A percentile compares a stretch with the other conserved stretches of the same genome.
Conservation (phyloP, 2,329 filamentous ascomycete species). For the Sordariomycetes sp. region DNA sequence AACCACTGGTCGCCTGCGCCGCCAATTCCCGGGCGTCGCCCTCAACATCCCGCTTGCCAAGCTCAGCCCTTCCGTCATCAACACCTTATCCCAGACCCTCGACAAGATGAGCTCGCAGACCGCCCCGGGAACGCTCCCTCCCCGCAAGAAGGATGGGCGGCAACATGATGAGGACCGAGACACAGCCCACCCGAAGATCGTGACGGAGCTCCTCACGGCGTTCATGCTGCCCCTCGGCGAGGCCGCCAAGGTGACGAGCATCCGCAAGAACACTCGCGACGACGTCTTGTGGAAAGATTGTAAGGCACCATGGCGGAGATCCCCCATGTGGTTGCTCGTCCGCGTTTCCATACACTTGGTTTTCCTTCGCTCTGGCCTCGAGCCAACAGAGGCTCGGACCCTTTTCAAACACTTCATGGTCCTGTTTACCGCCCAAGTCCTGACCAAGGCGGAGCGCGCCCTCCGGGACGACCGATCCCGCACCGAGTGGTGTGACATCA, state of each 20-base stretch:
- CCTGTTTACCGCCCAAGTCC: slow-evolving; percentile 26
- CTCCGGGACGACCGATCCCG: slow-evolving; percentile 1
- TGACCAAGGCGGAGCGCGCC: slow-evolving; percentile 13
- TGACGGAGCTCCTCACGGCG: slow-evolving; percentile 35
- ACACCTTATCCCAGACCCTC: slow-evolving; percentile 12
- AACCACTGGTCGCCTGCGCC: slow-evolving; percentile 17
- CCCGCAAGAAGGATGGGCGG: slow-evolving; percentile 23
- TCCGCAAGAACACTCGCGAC: slow-evolving; percentile 43
- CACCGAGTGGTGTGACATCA: slow-evolving; percentile 12
- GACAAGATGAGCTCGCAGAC: slow-evolving; percentile 17
- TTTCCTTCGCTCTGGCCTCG: slow-evolving; percentile 5
- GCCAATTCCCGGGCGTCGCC: slow-evolving; percentile 16
- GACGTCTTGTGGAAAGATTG: slow-evolving; percentile 32
- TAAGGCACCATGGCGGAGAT: slow-evolving; percentile 34
- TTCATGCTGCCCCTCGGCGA: slow-evolving; percentile 26
- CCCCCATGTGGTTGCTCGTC: slow-evolving; percentile 43
- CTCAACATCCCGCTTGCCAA: slow-evolving; percentile 9
- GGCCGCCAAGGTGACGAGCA: slow-evolving; percentile 11
- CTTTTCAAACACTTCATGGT: slow-evolving; percentile 42
- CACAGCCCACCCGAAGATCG: slow-evolving; percentile 33
- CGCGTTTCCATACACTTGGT: slow-evolving; percentile 36
- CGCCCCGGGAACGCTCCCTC: slow-evolving; percentile 8
- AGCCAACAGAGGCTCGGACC: background rate
- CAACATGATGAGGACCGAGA: slow-evolving; percentile 32
- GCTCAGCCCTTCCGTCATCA: slow-evolving; percentile 11